Base-by-base conservation (phyloP, 2,329 filamentous ascomycete species). In the Botrytis byssoidea region DNA sequence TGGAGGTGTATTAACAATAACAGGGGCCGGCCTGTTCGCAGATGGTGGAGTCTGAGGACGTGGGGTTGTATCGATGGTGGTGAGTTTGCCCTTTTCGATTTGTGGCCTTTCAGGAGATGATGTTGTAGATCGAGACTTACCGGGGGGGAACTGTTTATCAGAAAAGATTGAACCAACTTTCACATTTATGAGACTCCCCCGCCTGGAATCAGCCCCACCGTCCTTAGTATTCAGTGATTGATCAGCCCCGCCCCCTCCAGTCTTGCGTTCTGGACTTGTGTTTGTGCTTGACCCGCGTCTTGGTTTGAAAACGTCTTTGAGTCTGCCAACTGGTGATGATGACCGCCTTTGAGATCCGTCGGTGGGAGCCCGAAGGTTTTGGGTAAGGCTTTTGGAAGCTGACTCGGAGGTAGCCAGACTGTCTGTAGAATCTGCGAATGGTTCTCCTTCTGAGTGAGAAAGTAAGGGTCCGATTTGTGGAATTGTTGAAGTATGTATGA, bases 301-400 rank as follows among this genome's bases (percentile, higher is more conserved):
- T 35, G 86, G 84, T 74, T 84, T 88, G 79, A 96, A 93, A 20
- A 91, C 92, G 79, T 91, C 90, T 81, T 88, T 92, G 75, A 95
- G 85, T 79, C 90, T 93, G 79, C 90, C 88, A 70, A 88, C 89
- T 18, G 92, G 92, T 16, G 93, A 95, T 32, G 88, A 86, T 37
- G 89, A 89, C 74, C 92, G 88, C 77, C 87, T 87, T 75, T 84
- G 83, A 64, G 83, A 80, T 74, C 84, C 83, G 78, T 82, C 83
- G 76, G 79, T 80, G 66, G 84, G 85, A 72, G 82, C 83, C 77
- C 81, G 85, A 74, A 84, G 84, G 74, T 79, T 76, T 42, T 73
- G 82, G 64, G 82, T 82, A 68, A 82, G 81, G 78, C 75, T 72
- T 16, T 67, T 80, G 81, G 74, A 79, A 71, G 74, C 76, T 55